Evolutionary conservation across 768 basidiomycete genomes (phyloP), one percentile per base, ranked within the genome.

Genomic region (Suillus hirtellus): DNA sequence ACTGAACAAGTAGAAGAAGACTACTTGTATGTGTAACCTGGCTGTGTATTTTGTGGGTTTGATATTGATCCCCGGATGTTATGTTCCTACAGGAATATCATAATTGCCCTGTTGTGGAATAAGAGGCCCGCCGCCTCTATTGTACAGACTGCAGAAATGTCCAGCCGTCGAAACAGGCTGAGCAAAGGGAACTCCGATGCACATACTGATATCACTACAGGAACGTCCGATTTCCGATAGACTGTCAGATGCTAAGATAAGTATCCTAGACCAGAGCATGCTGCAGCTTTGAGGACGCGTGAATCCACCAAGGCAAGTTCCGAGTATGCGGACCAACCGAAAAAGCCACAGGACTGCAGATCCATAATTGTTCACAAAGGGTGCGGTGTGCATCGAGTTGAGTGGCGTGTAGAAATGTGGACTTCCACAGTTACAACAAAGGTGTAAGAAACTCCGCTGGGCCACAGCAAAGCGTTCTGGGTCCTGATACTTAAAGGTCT

Each of bases 371-470:
- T 24, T 31, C 24, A 37, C 40, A 58, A 58, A 42, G 56, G 56
- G 19, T 42, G 42, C 40, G 7, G 24, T 40, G 56, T 40, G 4
- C 38, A 31, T 27, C 9, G 5, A 42, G 2, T 27, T 3, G 17
- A 58, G 56, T 58, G 56, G 56, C 40, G 56, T 42, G 56, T 27
- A 31, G 56, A 4, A 42, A 19, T 58, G 38, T 56, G 21, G 38
- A 40, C 21, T 24, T 58, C 56, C 56, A 58, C 56, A 24, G 21
- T 56, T 6, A 14, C 55, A 56, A 56, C 55, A 58, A 58, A 58
- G 56, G 56, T 42, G 10, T 17, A 10, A 27, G 17, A 17, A 58
- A 58, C 56, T 58, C 56, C 56, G 56, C 24, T 42, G 12, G 56
- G 5, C 56, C 40, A 58, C 56, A 58, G 56, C 56, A 58, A 58